phyloP scores from a whole-genome alignment of 1,139 yeast species.

The Scheffersomyces illinoinensis region DNA sequence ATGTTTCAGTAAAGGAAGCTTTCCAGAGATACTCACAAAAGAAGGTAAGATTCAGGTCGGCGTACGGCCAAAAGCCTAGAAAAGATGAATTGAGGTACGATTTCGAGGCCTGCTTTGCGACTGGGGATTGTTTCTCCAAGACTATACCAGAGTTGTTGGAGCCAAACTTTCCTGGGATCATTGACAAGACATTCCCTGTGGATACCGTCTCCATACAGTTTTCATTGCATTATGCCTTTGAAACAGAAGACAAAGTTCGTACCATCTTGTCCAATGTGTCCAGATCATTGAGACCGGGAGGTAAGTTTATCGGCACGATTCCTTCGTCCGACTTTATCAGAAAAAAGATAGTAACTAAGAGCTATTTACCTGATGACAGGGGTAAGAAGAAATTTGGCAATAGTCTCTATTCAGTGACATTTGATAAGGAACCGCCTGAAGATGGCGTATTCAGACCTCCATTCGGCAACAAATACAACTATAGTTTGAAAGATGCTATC shows the following conservation, averaged over 20 bases:
- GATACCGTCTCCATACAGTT: slow-evolving; percentile 90
- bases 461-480: slow-evolving; percentile 81
- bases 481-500: slow-evolving; percentile 87
- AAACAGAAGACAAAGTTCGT: slow-evolving; percentile 76
- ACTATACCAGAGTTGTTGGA: slow-evolving; percentile 72
- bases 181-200: slow-evolving; percentile 75
- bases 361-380: slow-evolving; percentile 34
- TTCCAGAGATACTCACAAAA: slow-evolving; percentile 62
- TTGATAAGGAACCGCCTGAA: slow-evolving; percentile 71
- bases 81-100: slow-evolving; percentile 49
- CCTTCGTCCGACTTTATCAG: slow-evolving; percentile 88
- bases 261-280: slow-evolving; percentile 74
- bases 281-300: slow-evolving; percentile 74
- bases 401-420: slow-evolving; percentile 74
- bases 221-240: slow-evolving; percentile 93
- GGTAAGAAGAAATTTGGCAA: slow-evolving; percentile 80
- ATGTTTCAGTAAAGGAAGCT: slow-evolving; percentile 85
- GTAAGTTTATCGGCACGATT: slow-evolving; percentile 87
- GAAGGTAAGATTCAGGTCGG: slow-evolving; percentile 40
- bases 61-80: slow-evolving; percentile 24
- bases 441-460: slow-evolving; percentile 74
- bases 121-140: slow-evolving; percentile 86
- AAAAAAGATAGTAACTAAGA: slow-evolving; percentile 54
- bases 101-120: slow-evolving; percentile 79
- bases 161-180: slow-evolving; percentile 51